phyloP scores from a whole-genome alignment of 306 rosid genomes.

The Sicyos edulis region DNA sequence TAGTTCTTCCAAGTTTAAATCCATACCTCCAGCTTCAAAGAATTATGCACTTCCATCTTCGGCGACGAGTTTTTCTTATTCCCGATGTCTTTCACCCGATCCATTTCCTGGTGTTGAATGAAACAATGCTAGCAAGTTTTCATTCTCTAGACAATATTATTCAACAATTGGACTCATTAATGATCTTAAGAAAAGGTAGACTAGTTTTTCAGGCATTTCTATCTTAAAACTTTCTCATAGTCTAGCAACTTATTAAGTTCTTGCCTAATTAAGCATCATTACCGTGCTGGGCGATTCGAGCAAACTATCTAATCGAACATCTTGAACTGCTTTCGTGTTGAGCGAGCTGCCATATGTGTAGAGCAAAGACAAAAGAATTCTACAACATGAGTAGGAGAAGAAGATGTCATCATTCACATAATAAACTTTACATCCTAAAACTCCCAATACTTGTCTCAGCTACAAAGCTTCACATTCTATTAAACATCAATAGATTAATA shows the following conservation, averaged over 20 bases:
- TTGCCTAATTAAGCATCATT: slow-evolving; percentile 22
- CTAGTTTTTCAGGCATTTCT: too few relatives aligned
- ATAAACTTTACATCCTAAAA: background rate
- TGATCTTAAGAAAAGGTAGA: too few relatives aligned
- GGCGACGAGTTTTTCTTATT: slow-evolving; percentile 38
- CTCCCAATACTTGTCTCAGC: background rate
- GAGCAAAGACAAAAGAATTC: slow-evolving; percentile 21
- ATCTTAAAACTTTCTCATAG: too few relatives aligned
- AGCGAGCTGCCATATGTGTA: slow-evolving; percentile 54
- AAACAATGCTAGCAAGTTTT: background rate
- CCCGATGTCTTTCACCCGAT: slow-evolving; percentile 42
- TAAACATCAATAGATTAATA: background rate
- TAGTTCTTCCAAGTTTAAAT: slow-evolving; percentile 3
- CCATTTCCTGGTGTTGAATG: slow-evolving; percentile 48
- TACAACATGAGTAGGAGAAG: slow-evolving; percentile 15
- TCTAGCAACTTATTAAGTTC: background rate
- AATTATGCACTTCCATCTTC: slow-evolving; percentile 41
- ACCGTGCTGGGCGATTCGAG: slow-evolving; percentile 35
- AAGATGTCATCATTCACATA: slow-evolving; percentile 10
- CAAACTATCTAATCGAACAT: slow-evolving; percentile 33
- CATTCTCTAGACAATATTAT: too few relatives aligned
- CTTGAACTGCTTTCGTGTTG: slow-evolving; percentile 42
- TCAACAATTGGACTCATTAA: too few relatives aligned
- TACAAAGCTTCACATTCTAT: too few relatives aligned
- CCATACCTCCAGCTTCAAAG: slow-evolving; percentile 79